Percentiles rank a stretch among this genome's conserved stretches.
phyloP scores from a whole-genome alignment of 2,329 filamentous ascomycete genomes.

The Neonectria faginata region DNA sequence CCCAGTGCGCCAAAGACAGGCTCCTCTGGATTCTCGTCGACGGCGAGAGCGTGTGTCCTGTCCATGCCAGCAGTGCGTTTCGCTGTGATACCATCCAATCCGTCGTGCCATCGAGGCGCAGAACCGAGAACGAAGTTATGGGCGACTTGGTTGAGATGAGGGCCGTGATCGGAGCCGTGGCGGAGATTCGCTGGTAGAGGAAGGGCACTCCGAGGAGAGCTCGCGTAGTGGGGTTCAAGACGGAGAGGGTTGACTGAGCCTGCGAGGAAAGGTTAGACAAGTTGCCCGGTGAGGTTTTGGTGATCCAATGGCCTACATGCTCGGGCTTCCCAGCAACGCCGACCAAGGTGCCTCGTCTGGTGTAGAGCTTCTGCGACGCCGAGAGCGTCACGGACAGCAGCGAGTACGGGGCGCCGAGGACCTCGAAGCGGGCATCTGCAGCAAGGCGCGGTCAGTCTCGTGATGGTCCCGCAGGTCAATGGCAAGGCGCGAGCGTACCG shows the following conservation, averaged over 20 bases:
- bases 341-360: conserved; percentile 89
- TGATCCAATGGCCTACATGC: conserved; percentile 68
- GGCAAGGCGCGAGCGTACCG: conserved; percentile 53
- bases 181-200: conserved; percentile 90
- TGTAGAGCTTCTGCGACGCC: conserved; percentile 93
- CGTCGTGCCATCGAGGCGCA: conserved; percentile 91
- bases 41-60: conserved; percentile 84
- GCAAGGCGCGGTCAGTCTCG: conserved; percentile 29
- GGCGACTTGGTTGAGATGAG: conserved; percentile 89
- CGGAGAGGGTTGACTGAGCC: conserved; percentile 88
- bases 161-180: conserved; percentile 87
- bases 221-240: conserved; percentile 86
- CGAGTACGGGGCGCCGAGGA: conserved; percentile 91
- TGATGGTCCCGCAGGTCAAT: conserved; percentile 6
- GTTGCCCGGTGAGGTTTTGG: neutral
- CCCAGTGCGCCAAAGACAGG: conserved; percentile 88
- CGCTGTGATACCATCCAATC: conserved; percentile 96
- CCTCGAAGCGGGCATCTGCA: conserved; percentile 92
- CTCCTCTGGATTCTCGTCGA: conserved; percentile 80
- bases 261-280: conserved; percentile 50
- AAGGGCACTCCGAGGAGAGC: conserved; percentile 89
- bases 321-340: conserved; percentile 90
- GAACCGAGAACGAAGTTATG: conserved; percentile 85
- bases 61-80: conserved; percentile 94
- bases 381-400: conserved; percentile 93